phyloP scores from a whole-genome alignment of 2,329 filamentous ascomycete species.

The Esteya vermicola region DNA sequence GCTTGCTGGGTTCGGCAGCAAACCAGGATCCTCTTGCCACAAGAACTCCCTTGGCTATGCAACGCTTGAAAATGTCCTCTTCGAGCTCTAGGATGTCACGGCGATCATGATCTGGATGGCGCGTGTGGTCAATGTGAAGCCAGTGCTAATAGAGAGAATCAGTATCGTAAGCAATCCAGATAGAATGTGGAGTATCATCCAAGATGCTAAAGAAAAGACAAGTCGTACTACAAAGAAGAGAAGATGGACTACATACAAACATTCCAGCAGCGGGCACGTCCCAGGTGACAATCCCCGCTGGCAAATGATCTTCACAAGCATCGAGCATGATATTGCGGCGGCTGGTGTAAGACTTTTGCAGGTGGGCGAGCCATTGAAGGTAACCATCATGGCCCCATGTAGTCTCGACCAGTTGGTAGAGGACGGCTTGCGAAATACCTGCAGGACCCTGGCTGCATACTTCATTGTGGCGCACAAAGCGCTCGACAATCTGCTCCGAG shows the following conservation, averaged over 20 bases:
- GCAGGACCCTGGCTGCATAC: slow-evolving; percentile 72
- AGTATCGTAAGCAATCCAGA: neutral
- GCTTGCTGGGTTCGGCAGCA: slow-evolving; percentile 53
- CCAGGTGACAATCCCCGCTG: slow-evolving; percentile 64
- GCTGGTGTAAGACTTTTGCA: slow-evolving; percentile 68
- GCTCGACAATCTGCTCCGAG: slow-evolving; percentile 69
- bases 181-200: no score
- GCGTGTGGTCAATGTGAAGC: slow-evolving; percentile 52
- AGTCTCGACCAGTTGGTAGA: slow-evolving; percentile 74
- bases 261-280: slow-evolving; percentile 72
- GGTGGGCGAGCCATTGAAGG: slow-evolving; percentile 72
- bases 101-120: slow-evolving; percentile 44
- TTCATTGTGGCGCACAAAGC: slow-evolving; percentile 72
- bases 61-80: slow-evolving; percentile 69
- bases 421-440: slow-evolving; percentile 68
- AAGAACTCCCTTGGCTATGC: slow-evolving; percentile 64
- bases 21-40: slow-evolving; percentile 87
- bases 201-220: neutral
- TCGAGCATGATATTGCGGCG: slow-evolving; percentile 63
- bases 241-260: slow-evolving; percentile 60
- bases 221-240: neutral
- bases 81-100: slow-evolving; percentile 55
- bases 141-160: slow-evolving; percentile 46
- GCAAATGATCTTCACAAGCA: slow-evolving; percentile 68
- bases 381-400: slow-evolving; percentile 89